These are phyloP conservation scores for Dillenia turbinata DNA, from an alignment of 164 flowering plant genomes.

Conservation along the genomic window DNA sequence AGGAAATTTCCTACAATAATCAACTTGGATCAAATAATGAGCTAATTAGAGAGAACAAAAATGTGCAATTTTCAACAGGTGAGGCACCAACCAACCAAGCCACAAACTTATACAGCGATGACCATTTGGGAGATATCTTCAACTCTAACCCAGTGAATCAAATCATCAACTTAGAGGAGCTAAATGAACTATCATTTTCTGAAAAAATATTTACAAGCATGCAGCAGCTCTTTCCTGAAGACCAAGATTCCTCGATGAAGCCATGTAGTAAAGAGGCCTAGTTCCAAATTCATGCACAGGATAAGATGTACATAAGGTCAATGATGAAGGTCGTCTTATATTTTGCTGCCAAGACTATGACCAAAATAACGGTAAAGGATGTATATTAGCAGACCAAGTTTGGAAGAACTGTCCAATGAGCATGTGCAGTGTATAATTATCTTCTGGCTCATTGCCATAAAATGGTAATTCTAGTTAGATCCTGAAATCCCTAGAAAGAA, in stretches of 20 bases:
- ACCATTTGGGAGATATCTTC: slow-evolving; percentile 13
- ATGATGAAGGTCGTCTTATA: too few species aligned
- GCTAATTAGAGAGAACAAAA: slow-evolving; percentile 4
- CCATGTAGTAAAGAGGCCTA: not conserved
- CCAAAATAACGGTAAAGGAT: too few species aligned
- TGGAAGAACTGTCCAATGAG: too few species aligned
- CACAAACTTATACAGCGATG: slow-evolving; percentile 11
- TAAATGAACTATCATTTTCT: slow-evolving; percentile 8
- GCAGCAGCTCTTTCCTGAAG: not conserved
- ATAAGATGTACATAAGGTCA: not conserved
- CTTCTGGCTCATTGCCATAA: too few species aligned
- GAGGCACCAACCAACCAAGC: not conserved
- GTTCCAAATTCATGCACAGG: not conserved
- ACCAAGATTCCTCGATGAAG: not conserved
- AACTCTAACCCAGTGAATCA: slow-evolving; percentile 8
- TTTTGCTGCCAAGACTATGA: too few species aligned
- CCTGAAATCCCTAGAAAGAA: too few species aligned
- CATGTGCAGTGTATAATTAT: too few species aligned
- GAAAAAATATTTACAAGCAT: not conserved
- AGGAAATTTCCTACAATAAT: slow-evolving; percentile 8
- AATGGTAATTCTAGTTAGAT: too few species aligned
- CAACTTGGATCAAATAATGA: slow-evolving; percentile 7
- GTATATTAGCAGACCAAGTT: too few species aligned
- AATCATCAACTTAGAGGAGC: slow-evolving; percentile 15
- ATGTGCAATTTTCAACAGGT: slow-evolving; percentile 1